Evolutionary conservation across 2,329 filamentous ascomycete species (phyloP).

Genomic region (Fusarium sp.): DNA sequence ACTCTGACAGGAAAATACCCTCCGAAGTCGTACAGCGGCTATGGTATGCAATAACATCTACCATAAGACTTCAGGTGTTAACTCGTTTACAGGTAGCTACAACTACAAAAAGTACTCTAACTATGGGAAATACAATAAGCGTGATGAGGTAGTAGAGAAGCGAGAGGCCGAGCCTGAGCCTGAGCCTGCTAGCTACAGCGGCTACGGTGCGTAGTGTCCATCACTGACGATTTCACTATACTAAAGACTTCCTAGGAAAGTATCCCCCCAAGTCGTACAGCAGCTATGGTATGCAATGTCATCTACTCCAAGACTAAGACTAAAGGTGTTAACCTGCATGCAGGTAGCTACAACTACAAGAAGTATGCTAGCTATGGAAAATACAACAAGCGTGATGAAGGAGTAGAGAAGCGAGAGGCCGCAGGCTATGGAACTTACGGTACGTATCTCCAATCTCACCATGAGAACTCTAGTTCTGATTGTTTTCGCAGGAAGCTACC

Average conservation of each 20-base stretch:
- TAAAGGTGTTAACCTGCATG: not conserved
- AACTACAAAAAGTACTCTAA: constrained; percentile 24
- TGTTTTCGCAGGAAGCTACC: not conserved
- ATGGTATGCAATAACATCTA: not conserved
- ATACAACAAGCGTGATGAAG: constrained; percentile 16
- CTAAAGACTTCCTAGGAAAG: constrained; percentile 1
- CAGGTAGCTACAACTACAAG: constrained; percentile 25
- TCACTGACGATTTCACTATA: not conserved
- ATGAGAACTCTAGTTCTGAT: not conserved
- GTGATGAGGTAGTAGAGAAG: constrained; percentile 4
- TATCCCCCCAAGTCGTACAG: constrained; percentile 12
- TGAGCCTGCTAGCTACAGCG: not conserved
- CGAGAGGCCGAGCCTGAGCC: constrained; percentile 12
- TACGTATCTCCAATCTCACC: not conserved
- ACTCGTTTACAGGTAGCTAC: constrained; percentile 2
- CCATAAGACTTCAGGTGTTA: fast-evolving
- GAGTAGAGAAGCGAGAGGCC: constrained; percentile 4
- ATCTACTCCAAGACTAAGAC: too few relatives aligned
- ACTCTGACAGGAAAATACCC: not conserved
- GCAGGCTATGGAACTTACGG: not conserved
- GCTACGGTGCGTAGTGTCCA: not conserved
- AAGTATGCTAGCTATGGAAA: constrained; percentile 17
- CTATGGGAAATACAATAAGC: constrained; percentile 21
- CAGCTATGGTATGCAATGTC: not conserved
- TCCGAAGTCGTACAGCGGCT: constrained; percentile 13